Percentiles rank a stretch among this genome's conserved stretches.
phyloP scores from a whole-genome alignment of 768 basidiomycete genomes.

The Polyporus arcularius region DNA sequence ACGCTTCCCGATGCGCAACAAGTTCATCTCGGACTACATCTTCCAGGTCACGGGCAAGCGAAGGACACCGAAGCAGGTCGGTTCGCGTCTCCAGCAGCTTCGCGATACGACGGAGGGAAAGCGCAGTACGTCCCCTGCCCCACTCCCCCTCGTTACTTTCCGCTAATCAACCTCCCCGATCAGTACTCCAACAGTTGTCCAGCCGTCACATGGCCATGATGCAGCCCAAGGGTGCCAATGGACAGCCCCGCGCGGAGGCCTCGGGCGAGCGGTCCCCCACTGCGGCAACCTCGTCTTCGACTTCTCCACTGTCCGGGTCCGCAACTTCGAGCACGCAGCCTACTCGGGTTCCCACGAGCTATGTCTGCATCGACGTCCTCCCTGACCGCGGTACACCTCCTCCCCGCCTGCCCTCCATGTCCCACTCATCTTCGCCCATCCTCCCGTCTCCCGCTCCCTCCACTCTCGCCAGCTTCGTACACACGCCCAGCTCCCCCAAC shows the following conservation, averaged over 20 bases:
- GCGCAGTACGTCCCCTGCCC: slow-evolving; percentile 52
- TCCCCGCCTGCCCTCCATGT: slow-evolving; percentile 21
- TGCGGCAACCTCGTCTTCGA: slow-evolving; percentile 14
- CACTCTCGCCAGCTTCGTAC: slow-evolving; percentile 23
- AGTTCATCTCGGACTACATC: slow-evolving; percentile 59
- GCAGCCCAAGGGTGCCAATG: slow-evolving; percentile 16
- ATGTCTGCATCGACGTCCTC: slow-evolving; percentile 22
- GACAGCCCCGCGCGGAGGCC: slow-evolving; percentile 5
- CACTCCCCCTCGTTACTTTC: slow-evolving; percentile 4
- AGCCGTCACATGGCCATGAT: slow-evolving; percentile 25
- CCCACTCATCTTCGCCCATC: slow-evolving; percentile 12
- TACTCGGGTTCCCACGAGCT: slow-evolving; percentile 14
- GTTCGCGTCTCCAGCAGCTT: slow-evolving; percentile 78
- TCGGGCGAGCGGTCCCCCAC: slow-evolving; percentile 15
- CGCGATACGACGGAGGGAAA: slow-evolving; percentile 76
- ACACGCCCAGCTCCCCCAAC: slow-evolving; percentile 18
- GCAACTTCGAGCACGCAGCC: slow-evolving; percentile 1
- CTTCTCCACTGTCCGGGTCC: slow-evolving; percentile 7
- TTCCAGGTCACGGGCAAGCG: slow-evolving; percentile 67
- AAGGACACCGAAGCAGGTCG: slow-evolving; percentile 78
- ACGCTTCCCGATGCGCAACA: slow-evolving; percentile 34
- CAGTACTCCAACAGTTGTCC: slow-evolving; percentile 32
- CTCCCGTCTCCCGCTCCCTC: slow-evolving; percentile 18
- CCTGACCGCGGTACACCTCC: slow-evolving; percentile 18
- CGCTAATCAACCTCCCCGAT: slow-evolving; percentile 6